phyloP scores from a whole-genome alignment of 306 rosid genomes.

The Sicyos edulis region DNA sequence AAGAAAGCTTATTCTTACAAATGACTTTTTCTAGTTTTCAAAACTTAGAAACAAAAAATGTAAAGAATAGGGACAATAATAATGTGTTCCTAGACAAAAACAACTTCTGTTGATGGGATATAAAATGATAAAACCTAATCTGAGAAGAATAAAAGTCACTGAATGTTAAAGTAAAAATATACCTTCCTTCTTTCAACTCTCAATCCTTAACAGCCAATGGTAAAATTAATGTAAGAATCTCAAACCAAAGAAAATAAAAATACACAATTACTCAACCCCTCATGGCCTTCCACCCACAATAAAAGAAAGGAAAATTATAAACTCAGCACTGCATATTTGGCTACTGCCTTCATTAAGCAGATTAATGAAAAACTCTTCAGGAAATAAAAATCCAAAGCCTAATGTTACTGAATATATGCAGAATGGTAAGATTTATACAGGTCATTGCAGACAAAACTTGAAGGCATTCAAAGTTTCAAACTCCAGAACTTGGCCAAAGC shows the following conservation, averaged over 20 bases:
- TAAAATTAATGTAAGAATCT: neutral
- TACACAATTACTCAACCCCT: neutral
- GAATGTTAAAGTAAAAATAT: neutral
- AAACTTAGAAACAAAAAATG: neutral
- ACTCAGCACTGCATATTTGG: neutral
- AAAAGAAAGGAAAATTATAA: neutral
- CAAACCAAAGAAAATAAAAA: neutral
- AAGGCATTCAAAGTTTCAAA: neutral
- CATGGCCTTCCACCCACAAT: neutral
- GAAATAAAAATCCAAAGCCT: neutral
- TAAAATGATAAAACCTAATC: too few relatives aligned
- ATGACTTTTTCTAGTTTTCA: neutral
- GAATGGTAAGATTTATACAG: slow-evolving; percentile 11
- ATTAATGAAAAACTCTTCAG: neutral
- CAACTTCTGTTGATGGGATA: too few relatives aligned
- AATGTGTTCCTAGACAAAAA: neutral
- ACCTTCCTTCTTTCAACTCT: neutral
- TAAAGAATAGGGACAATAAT: neutral
- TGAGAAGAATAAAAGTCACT: neutral
- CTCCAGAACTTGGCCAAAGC: neutral
- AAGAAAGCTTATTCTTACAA: neutral
- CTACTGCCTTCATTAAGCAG: slow-evolving; percentile 3
- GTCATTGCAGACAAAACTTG: slow-evolving; percentile 9
- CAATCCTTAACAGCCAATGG: neutral
- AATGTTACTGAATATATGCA: neutral